Conservation (phyloP, 192 early-diverging fungal species). For the Helicostylum pulchrum region DNA sequence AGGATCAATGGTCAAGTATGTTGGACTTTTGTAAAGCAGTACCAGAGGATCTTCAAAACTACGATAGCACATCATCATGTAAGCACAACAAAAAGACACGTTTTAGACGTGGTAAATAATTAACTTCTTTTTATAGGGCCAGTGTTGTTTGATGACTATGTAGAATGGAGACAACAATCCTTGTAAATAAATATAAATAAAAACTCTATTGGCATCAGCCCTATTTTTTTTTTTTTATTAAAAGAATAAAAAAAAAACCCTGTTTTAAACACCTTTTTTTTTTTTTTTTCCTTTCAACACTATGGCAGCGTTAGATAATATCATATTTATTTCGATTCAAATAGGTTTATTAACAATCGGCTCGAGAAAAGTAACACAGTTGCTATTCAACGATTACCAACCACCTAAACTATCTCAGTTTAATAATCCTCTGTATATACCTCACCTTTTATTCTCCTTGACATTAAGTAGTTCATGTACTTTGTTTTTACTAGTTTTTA, state of each 20-base stretch:
- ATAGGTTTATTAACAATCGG: constrained; percentile 1
- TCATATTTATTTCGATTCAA: constrained; percentile 9
- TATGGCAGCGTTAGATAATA: constrained; percentile 1
- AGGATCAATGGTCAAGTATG: constrained; percentile 31
- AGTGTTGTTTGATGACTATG: constrained; percentile 28
- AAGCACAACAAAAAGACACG: constrained; percentile 2
- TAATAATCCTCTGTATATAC: neutral
- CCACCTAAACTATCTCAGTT: constrained; percentile 5
- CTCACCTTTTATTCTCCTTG: constrained; percentile 60
- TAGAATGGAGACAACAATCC: constrained; percentile 18
- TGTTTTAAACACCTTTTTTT: neutral
- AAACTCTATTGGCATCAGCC: neutral
- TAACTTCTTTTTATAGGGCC: constrained; percentile 14
- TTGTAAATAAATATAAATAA: neutral
- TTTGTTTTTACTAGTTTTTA: constrained; percentile 79
- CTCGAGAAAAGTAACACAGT: neutral
- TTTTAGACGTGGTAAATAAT: too few relatives aligned
- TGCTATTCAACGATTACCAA: constrained; percentile 16
- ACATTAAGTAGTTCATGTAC: constrained; percentile 73
- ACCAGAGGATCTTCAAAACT: constrained; percentile 14
- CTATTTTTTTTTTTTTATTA: neutral
- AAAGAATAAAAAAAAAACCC: neutral
- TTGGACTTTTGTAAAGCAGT: constrained; percentile 24
- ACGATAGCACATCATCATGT: constrained; percentile 32
- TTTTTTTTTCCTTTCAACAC: neutral